A percentile compares a stretch with the other conserved stretches of the same genome.
Evolutionary conservation across 208 protist species (phyloP).

Genomic region (Porcisia deanei): DNA sequence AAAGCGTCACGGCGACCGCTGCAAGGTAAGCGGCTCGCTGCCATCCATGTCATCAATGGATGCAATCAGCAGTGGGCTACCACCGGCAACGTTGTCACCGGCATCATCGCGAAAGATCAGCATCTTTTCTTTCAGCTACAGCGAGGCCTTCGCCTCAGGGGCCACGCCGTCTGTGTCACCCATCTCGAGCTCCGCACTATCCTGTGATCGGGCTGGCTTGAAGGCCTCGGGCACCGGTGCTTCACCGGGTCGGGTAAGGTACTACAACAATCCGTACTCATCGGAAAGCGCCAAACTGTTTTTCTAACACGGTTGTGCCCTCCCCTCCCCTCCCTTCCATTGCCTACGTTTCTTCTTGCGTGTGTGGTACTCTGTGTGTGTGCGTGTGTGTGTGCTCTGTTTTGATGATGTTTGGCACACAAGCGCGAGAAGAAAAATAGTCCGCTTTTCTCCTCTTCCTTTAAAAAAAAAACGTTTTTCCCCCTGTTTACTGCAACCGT

Average conservation of each 20-base stretch:
- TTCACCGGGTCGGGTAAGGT: constrained; percentile 11
- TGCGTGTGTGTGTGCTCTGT: too few species aligned
- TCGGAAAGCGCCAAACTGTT: constrained; percentile 17
- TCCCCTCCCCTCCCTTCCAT: not conserved
- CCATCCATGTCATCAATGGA: not conserved
- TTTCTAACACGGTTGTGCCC: constrained; percentile 7
- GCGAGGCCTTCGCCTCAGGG: not conserved
- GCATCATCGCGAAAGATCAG: not conserved
- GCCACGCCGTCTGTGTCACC: constrained; percentile 3
- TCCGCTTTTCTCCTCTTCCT: too few species aligned
- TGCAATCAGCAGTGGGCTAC: not conserved
- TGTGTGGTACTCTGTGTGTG: not conserved
- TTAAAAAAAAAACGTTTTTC: too few species aligned
- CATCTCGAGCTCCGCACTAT: not conserved
- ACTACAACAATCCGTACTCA: constrained; percentile 33
- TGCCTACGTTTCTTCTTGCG: not conserved
- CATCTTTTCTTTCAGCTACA: constrained; percentile 4
- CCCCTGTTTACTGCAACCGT: too few species aligned
- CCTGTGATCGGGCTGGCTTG: not conserved
- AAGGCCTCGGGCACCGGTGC: not conserved
- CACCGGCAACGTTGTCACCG: not conserved
- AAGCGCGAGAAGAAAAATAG: too few species aligned
- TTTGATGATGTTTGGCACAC: too few species aligned
- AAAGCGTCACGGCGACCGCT: not conserved
- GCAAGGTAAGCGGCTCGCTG: constrained; percentile 3